Evolutionary conservation across 2,329 filamentous ascomycete species (phyloP).

Genomic region (Conoideocrella luteorostrata): DNA sequence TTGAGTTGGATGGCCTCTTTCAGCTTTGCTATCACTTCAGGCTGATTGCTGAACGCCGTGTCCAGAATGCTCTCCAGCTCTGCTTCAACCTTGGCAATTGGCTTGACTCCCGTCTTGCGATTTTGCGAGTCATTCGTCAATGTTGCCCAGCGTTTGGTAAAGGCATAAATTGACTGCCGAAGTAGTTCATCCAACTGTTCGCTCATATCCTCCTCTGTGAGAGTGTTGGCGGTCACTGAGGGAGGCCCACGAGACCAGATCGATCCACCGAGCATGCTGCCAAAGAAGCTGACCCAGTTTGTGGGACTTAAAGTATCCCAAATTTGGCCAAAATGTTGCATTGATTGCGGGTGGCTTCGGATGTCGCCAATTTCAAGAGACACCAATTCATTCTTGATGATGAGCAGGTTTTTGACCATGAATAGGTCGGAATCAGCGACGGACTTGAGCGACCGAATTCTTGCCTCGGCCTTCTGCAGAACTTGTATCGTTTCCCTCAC

Average conservation of each 20-base stretch:
- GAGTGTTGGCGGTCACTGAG: slow-evolving; percentile 30
- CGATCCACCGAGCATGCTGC: slow-evolving; percentile 49
- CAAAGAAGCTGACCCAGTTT: slow-evolving; percentile 53
- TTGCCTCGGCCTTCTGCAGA: slow-evolving; percentile 67
- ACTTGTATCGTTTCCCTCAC: slow-evolving; percentile 86
- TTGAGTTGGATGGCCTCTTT: slow-evolving; percentile 56
- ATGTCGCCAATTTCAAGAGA: slow-evolving; percentile 85
- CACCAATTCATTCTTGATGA: slow-evolving; percentile 92
- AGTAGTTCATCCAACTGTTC: slow-evolving; percentile 59
- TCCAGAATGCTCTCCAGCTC: slow-evolving; percentile 52
- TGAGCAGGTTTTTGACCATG: slow-evolving; percentile 87
- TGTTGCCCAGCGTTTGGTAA: slow-evolving; percentile 54
- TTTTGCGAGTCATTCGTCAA: slow-evolving; percentile 43
- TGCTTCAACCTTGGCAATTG: slow-evolving; percentile 45
- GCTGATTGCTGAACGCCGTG: slow-evolving; percentile 52
- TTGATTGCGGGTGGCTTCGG: slow-evolving; percentile 39
- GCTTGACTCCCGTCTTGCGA: slow-evolving; percentile 42
- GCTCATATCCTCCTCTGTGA: slow-evolving; percentile 51
- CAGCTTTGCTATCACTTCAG: slow-evolving; percentile 52
- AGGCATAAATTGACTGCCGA: slow-evolving; percentile 55
- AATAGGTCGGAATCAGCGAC: slow-evolving; percentile 78
- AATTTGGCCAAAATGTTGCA: slow-evolving; percentile 59
- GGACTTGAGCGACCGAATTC: slow-evolving; percentile 56
- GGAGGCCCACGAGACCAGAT: slow-evolving; percentile 37
- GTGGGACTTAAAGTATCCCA: slow-evolving; percentile 57